These are phyloP conservation scores for Phytophthora ramorum DNA, from an alignment of 352 stramenopile genomes.

Conservation along the genomic window DNA sequence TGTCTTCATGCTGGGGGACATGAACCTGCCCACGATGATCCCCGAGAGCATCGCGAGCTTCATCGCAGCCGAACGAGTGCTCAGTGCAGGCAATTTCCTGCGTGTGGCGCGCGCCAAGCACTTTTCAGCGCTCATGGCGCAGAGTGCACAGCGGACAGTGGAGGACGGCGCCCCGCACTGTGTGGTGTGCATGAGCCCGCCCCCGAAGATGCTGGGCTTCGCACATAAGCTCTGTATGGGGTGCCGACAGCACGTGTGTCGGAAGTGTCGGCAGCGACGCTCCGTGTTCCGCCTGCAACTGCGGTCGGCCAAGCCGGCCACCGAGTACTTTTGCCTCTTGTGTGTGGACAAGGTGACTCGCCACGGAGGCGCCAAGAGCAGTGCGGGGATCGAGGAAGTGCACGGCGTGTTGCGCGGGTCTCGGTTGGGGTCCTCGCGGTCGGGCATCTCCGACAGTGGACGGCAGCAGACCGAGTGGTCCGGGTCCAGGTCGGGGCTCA, in stretches of 20 bases:
- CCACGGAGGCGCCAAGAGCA: conserved; percentile 12
- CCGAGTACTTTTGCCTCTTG: conserved; percentile 54
- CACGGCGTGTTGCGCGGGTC: conserved; percentile 33
- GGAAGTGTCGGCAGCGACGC: conserved; percentile 49
- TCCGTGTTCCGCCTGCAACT: conserved; percentile 57
- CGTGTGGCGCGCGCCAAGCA: conserved; percentile 47
- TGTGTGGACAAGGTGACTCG: conserved; percentile 57
- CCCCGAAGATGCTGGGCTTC: conserved; percentile 40
- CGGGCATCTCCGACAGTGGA: conserved; percentile 5
- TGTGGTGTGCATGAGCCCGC: conserved; percentile 46
- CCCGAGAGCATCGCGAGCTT: conserved; percentile 31
- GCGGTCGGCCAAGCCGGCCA: conserved; percentile 53
- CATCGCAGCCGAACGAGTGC: conserved; percentile 49
- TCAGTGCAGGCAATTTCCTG: conserved; percentile 56
- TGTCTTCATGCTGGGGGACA: conserved; percentile 63
- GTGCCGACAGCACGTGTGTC: conserved; percentile 53
- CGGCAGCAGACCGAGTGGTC: conserved; percentile 15
- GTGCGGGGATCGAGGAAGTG: conserved; percentile 35
- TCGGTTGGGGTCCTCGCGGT: conserved; percentile 18
- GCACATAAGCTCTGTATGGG: conserved; percentile 55
- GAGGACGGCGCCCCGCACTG: conserved; percentile 44
- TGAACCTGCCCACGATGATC: conserved; percentile 35
- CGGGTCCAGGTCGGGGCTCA: conserved; percentile 10
- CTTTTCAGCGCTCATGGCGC: conserved; percentile 58
- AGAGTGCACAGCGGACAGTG: conserved; percentile 17